Evolutionary conservation across 495 filamentous ascomycete species (phyloP), one percentile per base, ranked within the genome.

Genomic region (Talaromyces borbonicus): DNA sequence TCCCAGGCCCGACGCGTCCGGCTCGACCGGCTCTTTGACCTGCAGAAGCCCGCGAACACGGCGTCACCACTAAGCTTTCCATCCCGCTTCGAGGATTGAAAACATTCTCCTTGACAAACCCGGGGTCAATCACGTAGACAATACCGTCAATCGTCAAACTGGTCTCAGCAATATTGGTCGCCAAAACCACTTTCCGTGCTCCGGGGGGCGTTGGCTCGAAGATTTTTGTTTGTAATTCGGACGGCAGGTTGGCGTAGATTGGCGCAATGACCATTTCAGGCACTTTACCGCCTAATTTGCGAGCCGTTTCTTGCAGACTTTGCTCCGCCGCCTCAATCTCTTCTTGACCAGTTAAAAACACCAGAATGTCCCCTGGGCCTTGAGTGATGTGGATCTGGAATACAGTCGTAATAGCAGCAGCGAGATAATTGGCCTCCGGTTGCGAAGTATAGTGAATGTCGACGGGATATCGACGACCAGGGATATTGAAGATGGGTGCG

Each of bases 311-410:
- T 40, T 80, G 75, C 6, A 94, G 68, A 55, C 85, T 85, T 47
- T 82, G 80, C 47, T 89, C 87, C 1, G 85, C 85, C 2, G 81
- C 79, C 55, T 94, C 87, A 35, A 94, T 94, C 56, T 94, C 87
- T 52, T 94, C 87, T 56, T 94, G 87, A 15, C 87, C 87, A 1
- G 87, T 94, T 35, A 94, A 66, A 60, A 93, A 93, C 15, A 94
- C 86, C 5, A 98, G 61, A 31, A 98, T 95, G 58, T 93, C 93
- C 15, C 92, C 92, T 43, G 74, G 73, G 0, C 83, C 81, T 53
- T 95, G 87, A 1, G 84, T 84, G 2, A 92, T 82, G 56, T 98
- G 92, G 46, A 98, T 96, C 60, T 97, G 92, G 56, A 98, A 96
- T 20, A 95, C 79, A 0, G 92, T 97, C 0, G 87, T 93, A 46